Percentiles rank a stretch among this genome's conserved stretches.
These are phyloP conservation scores for Mycena chlorophos DNA, from an alignment of 768 basidiomycete species.

Conservation along the genomic window DNA sequence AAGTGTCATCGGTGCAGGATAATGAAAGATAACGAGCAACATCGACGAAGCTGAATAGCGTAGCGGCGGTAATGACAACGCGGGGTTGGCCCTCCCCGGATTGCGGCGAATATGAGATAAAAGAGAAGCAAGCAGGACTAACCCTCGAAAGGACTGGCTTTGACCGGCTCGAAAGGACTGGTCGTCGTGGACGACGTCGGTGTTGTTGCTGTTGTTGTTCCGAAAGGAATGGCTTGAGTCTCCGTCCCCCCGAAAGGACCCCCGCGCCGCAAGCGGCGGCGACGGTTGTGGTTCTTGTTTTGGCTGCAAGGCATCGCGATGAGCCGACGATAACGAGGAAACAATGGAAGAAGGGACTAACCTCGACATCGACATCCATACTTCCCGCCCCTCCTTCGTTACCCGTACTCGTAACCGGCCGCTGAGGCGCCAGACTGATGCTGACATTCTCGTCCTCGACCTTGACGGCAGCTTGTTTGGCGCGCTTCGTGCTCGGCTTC, in stretches of 20 bases:
- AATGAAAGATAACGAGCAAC: not conserved
- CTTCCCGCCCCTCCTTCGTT: slow-evolving; percentile 51
- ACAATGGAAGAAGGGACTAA: not conserved
- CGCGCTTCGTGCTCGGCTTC: not conserved
- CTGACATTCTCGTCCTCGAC: not conserved
- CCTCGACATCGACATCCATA: slow-evolving; percentile 9
- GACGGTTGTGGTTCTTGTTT: slow-evolving; percentile 8
- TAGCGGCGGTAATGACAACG: not conserved
- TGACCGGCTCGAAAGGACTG: slow-evolving; percentile 23
- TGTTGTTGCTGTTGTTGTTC: slow-evolving; percentile 1
- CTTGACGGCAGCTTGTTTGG: not conserved
- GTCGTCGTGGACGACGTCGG: too few relatives aligned
- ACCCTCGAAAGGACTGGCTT: slow-evolving; percentile 20
- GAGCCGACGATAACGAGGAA: not conserved
- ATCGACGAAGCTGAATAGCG: not conserved
- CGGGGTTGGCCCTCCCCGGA: not conserved
- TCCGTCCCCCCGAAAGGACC: slow-evolving; percentile 18
- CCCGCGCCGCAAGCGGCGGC: slow-evolving; percentile 11
- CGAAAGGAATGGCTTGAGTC: slow-evolving; percentile 14
- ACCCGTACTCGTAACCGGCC: slow-evolving; percentile 73
- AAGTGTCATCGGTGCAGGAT: not conserved
- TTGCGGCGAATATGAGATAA: not conserved
- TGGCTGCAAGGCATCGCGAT: not conserved
- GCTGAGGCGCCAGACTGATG: slow-evolving; percentile 34
- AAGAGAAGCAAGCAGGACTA: slow-evolving; percentile 2